phyloP scores from a whole-genome alignment of 352 stramenopile species.

The Plasmopara halstedii region DNA sequence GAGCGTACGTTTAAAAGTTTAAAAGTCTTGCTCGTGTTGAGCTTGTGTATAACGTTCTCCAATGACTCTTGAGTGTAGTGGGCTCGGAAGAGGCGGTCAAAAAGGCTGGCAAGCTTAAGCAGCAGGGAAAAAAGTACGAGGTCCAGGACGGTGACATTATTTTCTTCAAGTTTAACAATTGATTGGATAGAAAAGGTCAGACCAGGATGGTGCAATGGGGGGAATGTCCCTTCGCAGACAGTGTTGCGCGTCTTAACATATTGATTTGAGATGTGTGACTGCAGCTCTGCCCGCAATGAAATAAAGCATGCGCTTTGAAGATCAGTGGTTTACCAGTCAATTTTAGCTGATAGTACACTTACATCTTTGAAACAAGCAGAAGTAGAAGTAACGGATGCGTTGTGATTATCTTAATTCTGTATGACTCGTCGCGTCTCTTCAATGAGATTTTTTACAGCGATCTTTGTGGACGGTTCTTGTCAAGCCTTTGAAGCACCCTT shows the following conservation, averaged over 20 bases:
- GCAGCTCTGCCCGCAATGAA: conserved; percentile 14
- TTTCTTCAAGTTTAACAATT: conserved; percentile 92
- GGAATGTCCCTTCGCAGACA: conserved; percentile 93
- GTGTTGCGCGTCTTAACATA: conserved; percentile 24
- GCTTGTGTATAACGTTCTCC: background rate
- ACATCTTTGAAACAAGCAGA: too few species aligned
- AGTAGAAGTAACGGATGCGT: conserved; percentile 14
- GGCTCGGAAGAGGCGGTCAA: conserved; percentile 82
- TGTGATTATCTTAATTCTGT: conserved; percentile 20
- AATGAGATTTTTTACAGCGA: conserved; percentile 1
- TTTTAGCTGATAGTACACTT: background rate
- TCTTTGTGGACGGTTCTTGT: background rate
- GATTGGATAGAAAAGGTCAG: conserved; percentile 50
- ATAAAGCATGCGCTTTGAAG: conserved; percentile 24
- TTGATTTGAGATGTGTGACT: conserved; percentile 12
- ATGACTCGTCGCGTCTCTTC: conserved; percentile 24
- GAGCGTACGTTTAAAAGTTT: conserved; percentile 52
- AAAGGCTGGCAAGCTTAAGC: conserved; percentile 85
- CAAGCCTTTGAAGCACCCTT: background rate
- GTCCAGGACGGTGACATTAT: conserved; percentile 86
- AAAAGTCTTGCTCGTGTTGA: background rate
- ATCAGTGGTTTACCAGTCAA: conserved; percentile 10
- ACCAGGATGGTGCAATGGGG: background rate
- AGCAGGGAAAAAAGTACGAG: conserved; percentile 90
- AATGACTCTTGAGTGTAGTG: conserved; percentile 27